Conservation (phyloP, 176 grass and related monocot genomes). For the Pharus latifolius region DNA sequence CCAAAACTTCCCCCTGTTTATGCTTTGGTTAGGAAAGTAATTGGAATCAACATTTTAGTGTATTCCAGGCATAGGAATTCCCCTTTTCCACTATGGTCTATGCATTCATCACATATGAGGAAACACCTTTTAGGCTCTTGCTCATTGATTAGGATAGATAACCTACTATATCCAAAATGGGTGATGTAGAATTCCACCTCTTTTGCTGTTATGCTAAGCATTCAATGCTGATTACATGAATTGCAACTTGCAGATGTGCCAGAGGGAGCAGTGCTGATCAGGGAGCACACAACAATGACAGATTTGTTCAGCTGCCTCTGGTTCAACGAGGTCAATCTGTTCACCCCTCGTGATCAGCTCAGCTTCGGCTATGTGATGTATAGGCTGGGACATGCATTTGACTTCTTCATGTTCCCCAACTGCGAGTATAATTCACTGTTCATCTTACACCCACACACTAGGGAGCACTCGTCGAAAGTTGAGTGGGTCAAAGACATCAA, state of each 20-base stretch:
- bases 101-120: background rate
- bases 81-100: background rate
- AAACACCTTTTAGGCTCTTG: background rate
- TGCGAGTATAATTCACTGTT: conserved; percentile 97
- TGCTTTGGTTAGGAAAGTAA: no score
- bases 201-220: background rate
- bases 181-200: background rate
- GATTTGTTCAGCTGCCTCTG: conserved; percentile 89
- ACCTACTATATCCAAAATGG: background rate
- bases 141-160: background rate
- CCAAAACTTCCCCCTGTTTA: no score
- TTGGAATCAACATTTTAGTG: no score
- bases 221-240: background rate
- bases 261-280: conserved; percentile 84
- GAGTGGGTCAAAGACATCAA: conserved; percentile 91
- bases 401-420: conserved; percentile 97
- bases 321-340: conserved; percentile 98
- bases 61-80: no score
- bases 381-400: conserved; percentile 43
- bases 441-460: conserved; percentile 74
- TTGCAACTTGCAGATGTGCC: conserved; percentile 59
- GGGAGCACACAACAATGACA: conserved; percentile 74
- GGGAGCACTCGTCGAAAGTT: conserved; percentile 81
- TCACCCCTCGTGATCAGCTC: conserved; percentile 91
- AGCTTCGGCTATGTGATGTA: conserved; percentile 87